phyloP scores from a whole-genome alignment of 2,329 filamentous ascomycete genomes.

The Xylariaceae sp. region DNA sequence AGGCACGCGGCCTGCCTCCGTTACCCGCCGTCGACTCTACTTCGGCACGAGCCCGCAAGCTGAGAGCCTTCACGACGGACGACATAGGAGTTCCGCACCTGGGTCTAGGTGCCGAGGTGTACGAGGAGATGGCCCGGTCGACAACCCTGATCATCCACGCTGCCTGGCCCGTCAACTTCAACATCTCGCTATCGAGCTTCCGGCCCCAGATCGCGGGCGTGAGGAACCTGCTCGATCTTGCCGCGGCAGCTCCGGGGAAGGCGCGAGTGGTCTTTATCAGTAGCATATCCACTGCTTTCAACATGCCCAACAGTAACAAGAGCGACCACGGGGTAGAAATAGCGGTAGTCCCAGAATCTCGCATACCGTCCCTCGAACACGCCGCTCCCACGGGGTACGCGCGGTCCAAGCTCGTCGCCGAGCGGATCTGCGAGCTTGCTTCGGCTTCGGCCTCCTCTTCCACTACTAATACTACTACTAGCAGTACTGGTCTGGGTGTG shows the following conservation, averaged over 20 bases:
- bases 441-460: conserved; percentile 17
- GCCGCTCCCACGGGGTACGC: conserved; percentile 30
- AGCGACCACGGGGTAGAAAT: too few species aligned
- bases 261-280: conserved; percentile 35
- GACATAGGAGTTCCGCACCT: conserved; percentile 35
- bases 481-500: too few species aligned
- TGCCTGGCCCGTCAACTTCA: conserved; percentile 49
- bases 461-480: too few species aligned
- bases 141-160: conserved; percentile 40
- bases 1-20: conserved; percentile 17
- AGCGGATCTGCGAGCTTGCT: conserved; percentile 31
- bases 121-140: conserved; percentile 24
- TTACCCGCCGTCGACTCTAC: conserved; percentile 10
- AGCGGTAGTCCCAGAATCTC: conserved; percentile 27
- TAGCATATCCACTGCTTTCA: conserved; percentile 33
- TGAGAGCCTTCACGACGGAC: conserved; percentile 33
- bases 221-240: conserved; percentile 36
- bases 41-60: conserved; percentile 22
- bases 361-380: conserved; percentile 25
- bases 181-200: conserved; percentile 41
- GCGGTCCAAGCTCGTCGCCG: conserved; percentile 35
- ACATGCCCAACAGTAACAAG: too few species aligned
- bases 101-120: conserved; percentile 31
- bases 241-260: conserved; percentile 27
- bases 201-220: conserved; percentile 39